A percentile compares a stretch with the other conserved stretches of the same genome.
These are phyloP conservation scores for Cucurbita ficifolia DNA, from an alignment of 306 rosid species.

Conservation along the genomic window DNA sequence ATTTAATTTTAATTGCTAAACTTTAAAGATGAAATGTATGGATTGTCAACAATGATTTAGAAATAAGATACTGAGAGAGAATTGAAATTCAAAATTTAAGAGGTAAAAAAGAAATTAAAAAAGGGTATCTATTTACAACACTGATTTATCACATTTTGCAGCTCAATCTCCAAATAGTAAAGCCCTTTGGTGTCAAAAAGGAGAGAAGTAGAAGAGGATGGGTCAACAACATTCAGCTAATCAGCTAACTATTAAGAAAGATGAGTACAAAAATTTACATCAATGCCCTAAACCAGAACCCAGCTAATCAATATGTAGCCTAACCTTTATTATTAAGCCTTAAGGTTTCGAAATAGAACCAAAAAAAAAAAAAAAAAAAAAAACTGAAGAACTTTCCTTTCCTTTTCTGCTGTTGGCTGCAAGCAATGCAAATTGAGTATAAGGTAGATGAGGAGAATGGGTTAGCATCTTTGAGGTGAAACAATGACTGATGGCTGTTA, in stretches of 20 bases:
- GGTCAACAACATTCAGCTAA: neutral
- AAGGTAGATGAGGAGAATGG: constrained; percentile 30
- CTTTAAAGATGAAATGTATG: neutral
- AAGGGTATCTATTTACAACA: neutral
- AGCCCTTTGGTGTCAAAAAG: neutral
- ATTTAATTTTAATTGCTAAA: too few relatives aligned
- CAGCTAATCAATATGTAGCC: constrained; percentile 24
- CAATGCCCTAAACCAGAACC: constrained; percentile 20
- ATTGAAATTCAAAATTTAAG: neutral
- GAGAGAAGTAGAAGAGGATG: neutral
- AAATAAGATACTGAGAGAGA: neutral
- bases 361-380: constrained; percentile 6
- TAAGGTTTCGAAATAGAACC: neutral
- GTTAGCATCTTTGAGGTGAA: constrained; percentile 77
- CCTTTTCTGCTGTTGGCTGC: neutral
- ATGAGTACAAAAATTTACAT: neutral
- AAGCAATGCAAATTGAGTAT: constrained; percentile 44
- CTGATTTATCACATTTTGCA: neutral
- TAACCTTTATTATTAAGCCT: constrained; percentile 41
- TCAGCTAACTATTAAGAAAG: neutral
- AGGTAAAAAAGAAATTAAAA: neutral
- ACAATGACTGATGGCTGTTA: constrained; percentile 42
- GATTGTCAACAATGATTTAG: neutral
- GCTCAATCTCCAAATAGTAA: neutral
- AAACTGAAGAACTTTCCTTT: constrained; percentile 5